These are phyloP conservation scores for Dichotomopilus funicola DNA, from an alignment of 2,329 filamentous ascomycete genomes.

Conservation along the genomic window DNA sequence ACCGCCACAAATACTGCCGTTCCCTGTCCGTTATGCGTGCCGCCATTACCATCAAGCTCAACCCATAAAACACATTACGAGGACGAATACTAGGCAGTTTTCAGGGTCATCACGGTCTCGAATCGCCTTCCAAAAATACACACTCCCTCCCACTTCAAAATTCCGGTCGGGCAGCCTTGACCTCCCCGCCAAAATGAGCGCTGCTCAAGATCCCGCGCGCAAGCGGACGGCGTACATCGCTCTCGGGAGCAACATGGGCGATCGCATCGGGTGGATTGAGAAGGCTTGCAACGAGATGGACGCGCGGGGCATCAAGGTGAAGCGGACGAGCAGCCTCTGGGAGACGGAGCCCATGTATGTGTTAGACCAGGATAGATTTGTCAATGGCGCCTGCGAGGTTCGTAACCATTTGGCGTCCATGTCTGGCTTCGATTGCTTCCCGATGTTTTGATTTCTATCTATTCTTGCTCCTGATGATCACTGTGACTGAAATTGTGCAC, in stretches of 20 bases:
- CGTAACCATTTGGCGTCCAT: slow-evolving; percentile 27
- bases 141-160: slow-evolving; percentile 15
- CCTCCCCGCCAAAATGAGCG: slow-evolving; percentile 17
- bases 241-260: slow-evolving; percentile 85
- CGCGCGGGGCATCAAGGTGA: slow-evolving; percentile 62
- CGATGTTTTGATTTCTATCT: slow-evolving; percentile 1
- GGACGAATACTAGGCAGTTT: slow-evolving; percentile 17
- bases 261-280: slow-evolving; percentile 80
- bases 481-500: slow-evolving; percentile 8
- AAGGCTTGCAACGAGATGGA: slow-evolving; percentile 74
- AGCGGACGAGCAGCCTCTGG: slow-evolving; percentile 80
- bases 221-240: slow-evolving; percentile 66
- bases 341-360: slow-evolving; percentile 98
- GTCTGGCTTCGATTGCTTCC: too few relatives aligned
- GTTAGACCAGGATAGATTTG: slow-evolving; percentile 75
- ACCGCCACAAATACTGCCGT: slow-evolving; percentile 5
- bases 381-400: slow-evolving; percentile 92
- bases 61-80: slow-evolving; percentile 11
- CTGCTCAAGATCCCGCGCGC: slow-evolving; percentile 20
- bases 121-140: slow-evolving; percentile 20
- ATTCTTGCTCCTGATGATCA: not conserved
- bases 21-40: slow-evolving; percentile 8
- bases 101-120: slow-evolving; percentile 10
- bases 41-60: not conserved
- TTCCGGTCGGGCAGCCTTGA: slow-evolving; percentile 4